Evolutionary conservation across 2,329 filamentous ascomycete genomes (phyloP).

Genomic region (Calonectria honghensis): DNA sequence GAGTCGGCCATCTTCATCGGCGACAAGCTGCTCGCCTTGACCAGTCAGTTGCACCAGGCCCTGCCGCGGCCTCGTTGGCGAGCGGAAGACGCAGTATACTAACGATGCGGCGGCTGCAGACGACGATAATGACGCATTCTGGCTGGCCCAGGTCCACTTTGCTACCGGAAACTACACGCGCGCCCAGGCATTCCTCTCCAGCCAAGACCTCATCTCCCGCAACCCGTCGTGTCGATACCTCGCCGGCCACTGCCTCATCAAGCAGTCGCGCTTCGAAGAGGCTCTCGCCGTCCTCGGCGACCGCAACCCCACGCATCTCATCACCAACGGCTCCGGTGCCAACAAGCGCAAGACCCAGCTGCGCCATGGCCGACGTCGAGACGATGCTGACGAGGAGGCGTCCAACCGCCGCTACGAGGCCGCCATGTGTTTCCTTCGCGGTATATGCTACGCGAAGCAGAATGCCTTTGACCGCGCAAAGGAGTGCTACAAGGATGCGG

Average conservation of each 20-base stretch:
- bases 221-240: conserved; percentile 94
- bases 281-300: conserved; percentile 91
- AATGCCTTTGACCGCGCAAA: conserved; percentile 98
- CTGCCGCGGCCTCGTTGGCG: not conserved
- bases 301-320: conserved; percentile 93
- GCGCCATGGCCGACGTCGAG: conserved; percentile 58
- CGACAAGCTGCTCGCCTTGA: conserved; percentile 96
- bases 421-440: conserved; percentile 96
- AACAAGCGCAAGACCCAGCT: conserved; percentile 63
- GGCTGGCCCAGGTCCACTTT: conserved; percentile 99
- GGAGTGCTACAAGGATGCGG: conserved; percentile 98
- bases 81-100: conserved; percentile 25
- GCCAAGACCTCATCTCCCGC: conserved; percentile 86
- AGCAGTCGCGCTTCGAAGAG: conserved; percentile 92
- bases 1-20: conserved; percentile 97
- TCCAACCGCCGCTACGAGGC: conserved; percentile 91
- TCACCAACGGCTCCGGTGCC: conserved; percentile 70
- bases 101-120: conserved; percentile 70
- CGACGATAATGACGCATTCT: conserved; percentile 95
- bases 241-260: conserved; percentile 94
- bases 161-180: conserved; percentile 95
- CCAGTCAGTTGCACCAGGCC: conserved; percentile 77
- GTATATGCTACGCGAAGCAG: conserved; percentile 95
- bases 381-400: conserved; percentile 76
- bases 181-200: conserved; percentile 88